phyloP scores from a whole-genome alignment of 2,329 filamentous ascomycete species.

The Botryosphaeria agaves region DNA sequence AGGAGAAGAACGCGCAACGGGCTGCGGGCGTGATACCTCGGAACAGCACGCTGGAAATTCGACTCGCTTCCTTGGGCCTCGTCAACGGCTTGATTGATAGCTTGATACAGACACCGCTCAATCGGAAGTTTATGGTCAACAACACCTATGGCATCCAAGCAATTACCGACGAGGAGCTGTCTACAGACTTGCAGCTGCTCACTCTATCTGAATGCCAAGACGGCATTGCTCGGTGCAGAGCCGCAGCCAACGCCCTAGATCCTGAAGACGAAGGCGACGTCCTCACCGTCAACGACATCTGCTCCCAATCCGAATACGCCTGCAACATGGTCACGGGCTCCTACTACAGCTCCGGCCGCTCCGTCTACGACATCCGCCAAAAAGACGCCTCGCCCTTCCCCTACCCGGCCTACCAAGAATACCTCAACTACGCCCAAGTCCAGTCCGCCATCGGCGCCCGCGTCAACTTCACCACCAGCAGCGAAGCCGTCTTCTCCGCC shows the following conservation, averaged over 20 bases:
- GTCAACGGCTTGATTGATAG: conserved; percentile 56
- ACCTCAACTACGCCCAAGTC: conserved; percentile 29
- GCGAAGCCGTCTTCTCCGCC: conserved; percentile 19
- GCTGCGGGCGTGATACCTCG: conserved; percentile 30
- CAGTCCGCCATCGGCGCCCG: conserved; percentile 31
- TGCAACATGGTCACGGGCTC: conserved; percentile 8
- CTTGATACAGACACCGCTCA: conserved; percentile 37
- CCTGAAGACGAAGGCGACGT: conserved; percentile 17
- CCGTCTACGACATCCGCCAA: conserved; percentile 29
- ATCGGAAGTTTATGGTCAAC: conserved; percentile 38
- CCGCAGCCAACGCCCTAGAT: conserved; percentile 12
- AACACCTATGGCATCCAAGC: conserved; percentile 49
- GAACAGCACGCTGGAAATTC: conserved; percentile 39
- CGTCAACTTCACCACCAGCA: conserved; percentile 31
- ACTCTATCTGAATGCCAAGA: conserved; percentile 30
- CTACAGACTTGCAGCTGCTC: conserved; percentile 26
- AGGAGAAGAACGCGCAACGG: conserved; percentile 43
- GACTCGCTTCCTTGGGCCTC: conserved; percentile 47
- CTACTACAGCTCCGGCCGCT: conserved; percentile 11
- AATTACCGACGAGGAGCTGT: conserved; percentile 33
- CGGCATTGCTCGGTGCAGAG: conserved; percentile 16
- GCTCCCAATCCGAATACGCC: conserved; percentile 10
- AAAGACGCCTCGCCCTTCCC: conserved; percentile 17
- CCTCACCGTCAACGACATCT: conserved; percentile 13
- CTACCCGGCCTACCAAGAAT: conserved; percentile 28